Conservation (phyloP, 768 basidiomycete species). For the Collybia sordida region DNA sequence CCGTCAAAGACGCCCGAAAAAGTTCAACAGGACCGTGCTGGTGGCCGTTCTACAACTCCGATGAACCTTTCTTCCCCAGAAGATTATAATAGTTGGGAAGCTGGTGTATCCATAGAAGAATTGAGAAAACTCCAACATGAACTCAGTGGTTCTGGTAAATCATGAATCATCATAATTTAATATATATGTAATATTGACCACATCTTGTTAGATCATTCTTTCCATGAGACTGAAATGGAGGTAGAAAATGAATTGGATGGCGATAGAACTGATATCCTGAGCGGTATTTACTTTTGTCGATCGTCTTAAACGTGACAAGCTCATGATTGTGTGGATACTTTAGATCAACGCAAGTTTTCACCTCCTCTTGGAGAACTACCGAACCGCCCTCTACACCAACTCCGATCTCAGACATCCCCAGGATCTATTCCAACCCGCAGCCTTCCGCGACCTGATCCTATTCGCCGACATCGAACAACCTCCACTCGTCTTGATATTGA, state of each 20-base stretch:
- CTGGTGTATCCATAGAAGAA: slow-evolving; percentile 19
- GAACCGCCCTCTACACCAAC: not conserved
- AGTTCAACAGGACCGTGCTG: too few relatives aligned
- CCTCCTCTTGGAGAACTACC: not conserved
- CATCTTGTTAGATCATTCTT: slow-evolving; percentile 6
- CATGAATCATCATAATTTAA: not conserved
- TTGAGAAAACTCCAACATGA: slow-evolving; percentile 16
- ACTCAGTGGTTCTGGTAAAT: slow-evolving; percentile 10
- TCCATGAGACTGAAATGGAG: slow-evolving; percentile 8
- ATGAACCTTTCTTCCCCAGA: not conserved
- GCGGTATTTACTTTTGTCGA: slow-evolving; percentile 1
- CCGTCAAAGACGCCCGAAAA: not conserved
- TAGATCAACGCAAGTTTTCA: not conserved
- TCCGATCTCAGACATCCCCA: slow-evolving; percentile 9
- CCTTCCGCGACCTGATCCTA: slow-evolving; percentile 11
- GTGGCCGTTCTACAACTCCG: too few relatives aligned
- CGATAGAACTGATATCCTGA: not conserved
- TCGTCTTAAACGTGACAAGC: not conserved
- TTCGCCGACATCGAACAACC: slow-evolving; percentile 37
- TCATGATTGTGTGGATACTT: not conserved
- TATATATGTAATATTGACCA: not conserved
- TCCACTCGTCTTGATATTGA: slow-evolving; percentile 43
- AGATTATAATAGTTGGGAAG: slow-evolving; percentile 27
- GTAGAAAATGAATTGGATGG: not conserved
- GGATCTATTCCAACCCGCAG: slow-evolving; percentile 6